Base-by-base conservation (phyloP, 2,329 filamentous ascomycete genomes). In the Colletotrichum filicis region DNA sequence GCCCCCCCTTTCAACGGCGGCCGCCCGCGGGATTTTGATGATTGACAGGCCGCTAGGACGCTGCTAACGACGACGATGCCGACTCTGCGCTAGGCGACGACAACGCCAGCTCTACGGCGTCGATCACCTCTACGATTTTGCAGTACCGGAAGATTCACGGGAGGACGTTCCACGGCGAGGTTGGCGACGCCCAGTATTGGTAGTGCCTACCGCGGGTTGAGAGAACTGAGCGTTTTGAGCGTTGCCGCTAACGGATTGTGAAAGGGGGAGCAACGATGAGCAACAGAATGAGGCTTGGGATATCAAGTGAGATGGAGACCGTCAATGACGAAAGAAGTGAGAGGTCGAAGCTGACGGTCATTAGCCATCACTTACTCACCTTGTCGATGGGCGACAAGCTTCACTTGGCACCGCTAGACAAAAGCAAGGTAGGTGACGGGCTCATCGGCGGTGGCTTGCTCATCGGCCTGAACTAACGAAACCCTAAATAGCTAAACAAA, bases 281-380 rank as follows among this genome's bases (percentile, higher is more conserved):
- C 71, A 66, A 26, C 79, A 81, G 52, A 79, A 74, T n/a, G 77
- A 82, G 22, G 75, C 78, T 0, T 76, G 81, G 74, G 81, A 83
- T 24, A 77, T 83, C 9, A 73, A 73, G 66, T 70, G 28, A 65
- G 65, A 76, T 71, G 76, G 79, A 67, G 2, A 11, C 8, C 26
- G 5, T n/a, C 16, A 5, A 11, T 12, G 26, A 32, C 22, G 28
- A 1, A 28, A 5, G 12, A 24, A 52, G 3, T 4, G 19, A 19
- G 12, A 11, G 24, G 1, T 12, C n/a, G 49, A 28, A 11, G 32
- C 28, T 75, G 35, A 37, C 53, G 11, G 9, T 11, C 9, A 6
- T 7, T 16, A 78, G 78, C 22, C 79, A 81, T 49, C 78, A 80
- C 55, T 67, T 71, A 8, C 66, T 77, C 19, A 80, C 76, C 1